Conservation (phyloP, 176 grass and related monocot genomes). For the Alopecurus myosuroides region DNA sequence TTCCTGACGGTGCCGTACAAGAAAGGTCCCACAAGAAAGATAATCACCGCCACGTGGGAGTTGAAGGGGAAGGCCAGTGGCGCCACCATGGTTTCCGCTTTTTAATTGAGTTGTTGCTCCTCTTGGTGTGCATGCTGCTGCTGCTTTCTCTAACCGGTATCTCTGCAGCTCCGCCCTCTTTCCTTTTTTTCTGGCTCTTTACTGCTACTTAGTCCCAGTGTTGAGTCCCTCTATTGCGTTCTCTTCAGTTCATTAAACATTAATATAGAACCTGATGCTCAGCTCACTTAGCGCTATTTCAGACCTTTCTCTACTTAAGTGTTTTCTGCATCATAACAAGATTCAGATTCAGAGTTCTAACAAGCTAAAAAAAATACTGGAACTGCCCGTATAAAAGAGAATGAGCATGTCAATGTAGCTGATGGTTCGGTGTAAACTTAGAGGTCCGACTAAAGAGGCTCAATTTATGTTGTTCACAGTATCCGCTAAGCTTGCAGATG, state of each 20-base stretch:
- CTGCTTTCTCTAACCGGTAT: too few species aligned
- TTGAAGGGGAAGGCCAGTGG: too few species aligned
- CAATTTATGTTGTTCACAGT: constrained; percentile 77
- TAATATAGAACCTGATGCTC: constrained; percentile 78
- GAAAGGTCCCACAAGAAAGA: too few species aligned
- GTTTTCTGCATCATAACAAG: constrained; percentile 49
- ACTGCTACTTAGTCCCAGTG: too few species aligned
- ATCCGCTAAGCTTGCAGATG: too few species aligned
- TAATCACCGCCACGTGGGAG: too few species aligned
- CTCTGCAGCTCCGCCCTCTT: too few species aligned
- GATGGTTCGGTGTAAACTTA: constrained; percentile 34
- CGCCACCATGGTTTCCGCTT: too few species aligned
- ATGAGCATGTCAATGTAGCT: constrained; percentile 28
- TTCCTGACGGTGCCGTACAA: too few species aligned
- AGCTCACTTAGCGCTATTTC: constrained; percentile 66
- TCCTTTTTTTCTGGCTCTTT: too few species aligned
- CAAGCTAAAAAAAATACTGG: constrained; percentile 31
- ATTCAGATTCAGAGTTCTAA: constrained; percentile 34
- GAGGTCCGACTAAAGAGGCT: constrained; percentile 46
- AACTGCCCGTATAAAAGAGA: constrained; percentile 31
- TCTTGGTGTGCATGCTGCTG: too few species aligned
- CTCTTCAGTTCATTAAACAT: constrained; percentile 82
- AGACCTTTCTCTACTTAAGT: constrained; percentile 52
- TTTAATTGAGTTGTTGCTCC: too few species aligned
- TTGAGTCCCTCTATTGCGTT: constrained; percentile 5